Conservation (phyloP, 106 monocot species). For the Platanthera guangdongensis region DNA sequence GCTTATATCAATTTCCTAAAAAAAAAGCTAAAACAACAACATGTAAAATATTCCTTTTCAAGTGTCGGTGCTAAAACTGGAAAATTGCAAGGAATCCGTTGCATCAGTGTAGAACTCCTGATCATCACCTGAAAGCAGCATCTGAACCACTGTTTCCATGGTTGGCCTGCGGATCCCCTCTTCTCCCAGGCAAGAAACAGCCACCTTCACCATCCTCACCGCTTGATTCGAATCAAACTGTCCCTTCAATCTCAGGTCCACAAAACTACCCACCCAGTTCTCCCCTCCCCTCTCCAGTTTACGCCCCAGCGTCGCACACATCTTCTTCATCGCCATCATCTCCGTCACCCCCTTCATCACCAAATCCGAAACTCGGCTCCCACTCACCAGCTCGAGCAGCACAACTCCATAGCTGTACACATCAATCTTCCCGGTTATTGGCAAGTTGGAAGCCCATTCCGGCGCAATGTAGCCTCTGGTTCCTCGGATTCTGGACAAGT, state of each 20-base stretch:
- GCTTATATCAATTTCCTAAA: no score
- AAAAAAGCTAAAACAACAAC: no score
- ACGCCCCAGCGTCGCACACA: slow-evolving; percentile 1
- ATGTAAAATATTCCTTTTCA: no score
- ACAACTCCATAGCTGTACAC: slow-evolving; percentile 48
- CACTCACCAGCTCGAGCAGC: slow-evolving; percentile 37
- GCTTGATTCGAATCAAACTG: slow-evolving; percentile 14
- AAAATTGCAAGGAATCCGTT: neutral
- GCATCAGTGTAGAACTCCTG: neutral
- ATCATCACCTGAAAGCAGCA: slow-evolving; percentile 8
- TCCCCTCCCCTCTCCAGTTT: slow-evolving; percentile 8
- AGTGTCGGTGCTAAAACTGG: neutral
- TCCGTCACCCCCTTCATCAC: neutral
- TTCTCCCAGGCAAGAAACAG: slow-evolving; percentile 24
- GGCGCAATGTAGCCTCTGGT: slow-evolving; percentile 42
- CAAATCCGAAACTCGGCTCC: slow-evolving; percentile 18
- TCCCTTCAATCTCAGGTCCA: slow-evolving; percentile 22
- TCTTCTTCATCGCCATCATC: neutral
- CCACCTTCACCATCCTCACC: slow-evolving; percentile 12
- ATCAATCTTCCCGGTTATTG: slow-evolving; percentile 36
- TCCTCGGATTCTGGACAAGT: slow-evolving; percentile 13
- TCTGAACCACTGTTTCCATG: slow-evolving; percentile 20
- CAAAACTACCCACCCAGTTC: neutral
- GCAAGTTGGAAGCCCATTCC: slow-evolving; percentile 24
- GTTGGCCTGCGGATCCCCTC: slow-evolving; percentile 26